Base-by-base conservation (phyloP, 495 filamentous ascomycete genomes). In the Trichoderma orchidacearum region DNA sequence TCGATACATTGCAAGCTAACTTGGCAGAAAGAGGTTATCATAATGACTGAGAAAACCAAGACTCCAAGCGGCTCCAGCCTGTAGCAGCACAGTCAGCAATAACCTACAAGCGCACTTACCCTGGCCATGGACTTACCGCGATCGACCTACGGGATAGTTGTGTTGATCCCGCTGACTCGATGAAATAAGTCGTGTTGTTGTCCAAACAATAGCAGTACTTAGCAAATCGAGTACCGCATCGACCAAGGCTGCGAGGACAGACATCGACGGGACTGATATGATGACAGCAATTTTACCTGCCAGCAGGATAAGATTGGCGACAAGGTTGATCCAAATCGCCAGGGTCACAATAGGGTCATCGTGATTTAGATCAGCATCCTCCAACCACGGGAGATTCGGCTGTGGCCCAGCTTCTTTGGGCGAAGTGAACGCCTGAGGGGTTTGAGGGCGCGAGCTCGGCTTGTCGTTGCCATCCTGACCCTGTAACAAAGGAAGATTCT, bases 141-240 rank as follows among this genome's bases (percentile, higher is more conserved):
- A 85, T 6, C 91, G 76, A 25, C 86, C 90, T 28, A 94, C 82
- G 0, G 91, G 91, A 64, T 92, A 95, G n/a, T 76, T 73, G 61
- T 90, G 88, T 53, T 82, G 82, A 61, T 95, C 88, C 55, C 85
- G 82, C 38, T 78, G 78, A 50, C 78, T 79, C 15, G 45, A 6
- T 15, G 56, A 50, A 59, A 93, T 92, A 55, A 93, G 73, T 61
- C 65, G 66, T n/a, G 87, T 88, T 0, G 89, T 92, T 4, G 81
- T 77, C 87, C 87, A 91, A 38, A 95, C 83, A 50, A 96, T 95
- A 34, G 80, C 83, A 0, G 90, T 96, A 34, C 81, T 85, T 36
- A 96, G 54, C 62, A 95, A 94, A 63, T 96, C 91, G 13, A 96
- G 76, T 0, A 85, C 82, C 3, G 87, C 90, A 63, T 96, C 91